These are phyloP conservation scores for Colletotrichum lentis DNA, from an alignment of 2,329 filamentous ascomycete species.

Conservation along the genomic window DNA sequence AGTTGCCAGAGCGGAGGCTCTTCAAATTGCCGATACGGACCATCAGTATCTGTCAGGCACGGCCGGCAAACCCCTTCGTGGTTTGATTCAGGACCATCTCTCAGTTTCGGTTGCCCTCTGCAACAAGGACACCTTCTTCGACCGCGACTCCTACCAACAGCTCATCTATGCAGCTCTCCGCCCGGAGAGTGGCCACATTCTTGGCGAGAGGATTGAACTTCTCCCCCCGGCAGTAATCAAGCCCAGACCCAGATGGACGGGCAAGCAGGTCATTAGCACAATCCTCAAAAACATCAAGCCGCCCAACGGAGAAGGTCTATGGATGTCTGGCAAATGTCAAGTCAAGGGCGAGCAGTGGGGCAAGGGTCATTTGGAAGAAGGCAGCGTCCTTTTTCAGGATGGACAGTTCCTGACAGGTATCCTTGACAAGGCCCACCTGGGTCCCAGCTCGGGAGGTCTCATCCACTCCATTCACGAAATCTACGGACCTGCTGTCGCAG, in stretches of 20 bases:
- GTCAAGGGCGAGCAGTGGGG: slow-evolving; percentile 85
- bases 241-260: slow-evolving; percentile 86
- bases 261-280: slow-evolving; percentile 94
- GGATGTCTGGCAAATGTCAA: slow-evolving; percentile 79
- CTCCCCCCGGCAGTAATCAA: slow-evolving; percentile 84
- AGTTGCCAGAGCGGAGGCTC: slow-evolving; percentile 88
- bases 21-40: slow-evolving; percentile 94
- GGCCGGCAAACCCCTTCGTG: slow-evolving; percentile 89
- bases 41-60: slow-evolving; percentile 96
- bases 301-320: slow-evolving; percentile 76
- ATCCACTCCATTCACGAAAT: slow-evolving; percentile 93
- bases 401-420: slow-evolving; percentile 91
- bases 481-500: slow-evolving; percentile 86
- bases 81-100: slow-evolving; percentile 98
- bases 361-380: slow-evolving; percentile 73
- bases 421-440: slow-evolving; percentile 94
- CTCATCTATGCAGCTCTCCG: slow-evolving; percentile 90
- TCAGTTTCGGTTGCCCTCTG: slow-evolving; percentile 93
- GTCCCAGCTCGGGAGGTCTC: slow-evolving; percentile 84
- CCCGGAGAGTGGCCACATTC: slow-evolving; percentile 89
- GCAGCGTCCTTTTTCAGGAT: slow-evolving; percentile 80
- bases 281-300: slow-evolving; percentile 93
- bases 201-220: slow-evolving; percentile 81
- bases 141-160: slow-evolving; percentile 87
- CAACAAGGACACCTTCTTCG: slow-evolving; percentile 90